A percentile compares a stretch with the other conserved stretches of the same genome.
phyloP scores from a whole-genome alignment of 257 asterid genomes.

The Nicotiana tomentosiformis region DNA sequence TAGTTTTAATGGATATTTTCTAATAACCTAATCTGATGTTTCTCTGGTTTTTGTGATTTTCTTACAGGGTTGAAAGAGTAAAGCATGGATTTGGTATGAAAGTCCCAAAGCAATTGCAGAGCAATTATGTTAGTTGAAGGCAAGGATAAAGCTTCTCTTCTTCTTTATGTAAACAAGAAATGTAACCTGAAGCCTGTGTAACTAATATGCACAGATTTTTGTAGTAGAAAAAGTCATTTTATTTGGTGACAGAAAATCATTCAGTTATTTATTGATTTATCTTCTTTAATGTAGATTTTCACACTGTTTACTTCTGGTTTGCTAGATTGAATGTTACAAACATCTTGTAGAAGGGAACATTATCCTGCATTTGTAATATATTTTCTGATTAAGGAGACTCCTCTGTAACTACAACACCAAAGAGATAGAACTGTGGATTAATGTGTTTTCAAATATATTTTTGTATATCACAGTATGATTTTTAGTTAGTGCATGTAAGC shows the following conservation, averaged over 20 bases:
- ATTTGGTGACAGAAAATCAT: not conserved
- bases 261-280: conserved; percentile 4
- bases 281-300: conserved; percentile 2
- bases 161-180: not conserved
- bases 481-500: not conserved
- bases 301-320: not conserved
- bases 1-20: not conserved
- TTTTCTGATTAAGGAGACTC: not conserved
- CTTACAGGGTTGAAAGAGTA: conserved; percentile 69
- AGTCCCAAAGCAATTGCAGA: conserved; percentile 51
- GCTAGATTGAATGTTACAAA: not conserved
- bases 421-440: not conserved
- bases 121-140: conserved; percentile 22
- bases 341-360: not conserved
- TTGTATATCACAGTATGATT: not conserved
- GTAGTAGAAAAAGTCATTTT: not conserved
- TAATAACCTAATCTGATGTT: not conserved
- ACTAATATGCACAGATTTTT: not conserved
- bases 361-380: not conserved
- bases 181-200: not conserved
- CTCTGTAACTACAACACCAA: not conserved
- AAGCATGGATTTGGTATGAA: conserved; percentile 95
- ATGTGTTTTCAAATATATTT: not conserved
- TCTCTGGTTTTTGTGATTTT: conserved; percentile 2
- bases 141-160: not conserved